Percentiles rank a stretch among this genome's conserved stretches.
Evolutionary conservation across 192 early-diverging fungal genomes (phyloP).

Genomic region (Pilobolus umbonatus): DNA sequence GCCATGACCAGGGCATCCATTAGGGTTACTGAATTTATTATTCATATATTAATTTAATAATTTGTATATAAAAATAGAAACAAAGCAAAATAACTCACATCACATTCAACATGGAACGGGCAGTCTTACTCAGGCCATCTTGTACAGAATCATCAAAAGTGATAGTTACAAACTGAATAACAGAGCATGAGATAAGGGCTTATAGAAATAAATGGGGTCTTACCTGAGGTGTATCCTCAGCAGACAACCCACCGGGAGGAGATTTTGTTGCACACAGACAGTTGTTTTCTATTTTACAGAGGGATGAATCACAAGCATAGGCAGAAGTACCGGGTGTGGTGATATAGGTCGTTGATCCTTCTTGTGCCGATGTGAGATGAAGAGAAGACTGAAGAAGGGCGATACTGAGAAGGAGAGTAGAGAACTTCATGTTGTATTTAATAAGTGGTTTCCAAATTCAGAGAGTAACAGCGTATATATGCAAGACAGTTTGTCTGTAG

Average conservation of each 20-base stretch:
- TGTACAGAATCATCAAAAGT: conserved; percentile 67
- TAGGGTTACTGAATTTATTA: conserved; percentile 43
- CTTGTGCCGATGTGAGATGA: conserved; percentile 21
- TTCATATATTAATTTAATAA: not conserved
- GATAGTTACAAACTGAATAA: conserved; percentile 43
- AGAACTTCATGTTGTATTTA: too few relatives aligned
- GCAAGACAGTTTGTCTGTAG: too few relatives aligned
- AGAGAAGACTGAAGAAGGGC: not conserved
- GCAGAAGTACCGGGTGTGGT: not conserved
- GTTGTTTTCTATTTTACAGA: conserved; percentile 38
- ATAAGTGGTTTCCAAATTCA: too few relatives aligned
- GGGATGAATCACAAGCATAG: conserved; percentile 38
- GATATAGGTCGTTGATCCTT: conserved; percentile 12
- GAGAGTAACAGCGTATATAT: too few relatives aligned
- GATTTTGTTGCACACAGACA: conserved; percentile 46
- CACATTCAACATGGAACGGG: conserved; percentile 22
- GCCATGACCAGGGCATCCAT: conserved; percentile 55
- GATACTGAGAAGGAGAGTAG: too few relatives aligned
- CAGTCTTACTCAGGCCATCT: conserved; percentile 17
- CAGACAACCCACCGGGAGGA: conserved; percentile 42
- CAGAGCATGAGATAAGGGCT: not conserved
- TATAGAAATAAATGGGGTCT: not conserved
- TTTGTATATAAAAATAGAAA: not conserved
- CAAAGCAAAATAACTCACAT: conserved; percentile 16
- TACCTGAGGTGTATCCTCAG: conserved; percentile 42